Evolutionary conservation across 1,139 yeast species (phyloP).

Genomic region (Candida tetrigidarum): DNA sequence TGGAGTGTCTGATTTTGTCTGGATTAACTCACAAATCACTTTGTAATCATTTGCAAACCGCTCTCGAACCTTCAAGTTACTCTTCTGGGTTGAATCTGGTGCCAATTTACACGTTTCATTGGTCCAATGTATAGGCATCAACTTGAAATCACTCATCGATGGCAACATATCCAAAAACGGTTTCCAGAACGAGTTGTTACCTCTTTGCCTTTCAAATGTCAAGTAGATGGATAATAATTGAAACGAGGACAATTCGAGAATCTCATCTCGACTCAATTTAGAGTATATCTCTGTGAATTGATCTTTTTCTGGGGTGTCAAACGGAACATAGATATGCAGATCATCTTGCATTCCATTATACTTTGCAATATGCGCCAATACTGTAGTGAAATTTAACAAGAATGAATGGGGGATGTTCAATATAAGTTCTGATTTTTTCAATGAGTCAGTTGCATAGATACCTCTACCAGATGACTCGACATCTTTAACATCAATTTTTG

Average conservation of each 20-base stretch:
- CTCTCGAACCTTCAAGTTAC: slow-evolving; percentile 36
- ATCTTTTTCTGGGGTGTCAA: slow-evolving; percentile 16
- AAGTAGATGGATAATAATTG: slow-evolving; percentile 54
- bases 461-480: slow-evolving; percentile 62
- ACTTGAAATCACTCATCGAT: slow-evolving; percentile 44
- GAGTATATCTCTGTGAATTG: slow-evolving; percentile 37
- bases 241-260: slow-evolving; percentile 44
- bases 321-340: slow-evolving; percentile 25
- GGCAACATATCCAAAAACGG: slow-evolving; percentile 70
- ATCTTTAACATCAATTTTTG: slow-evolving; percentile 32
- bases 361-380: slow-evolving; percentile 41
- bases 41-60: slow-evolving; percentile 45
- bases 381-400: slow-evolving; percentile 64
- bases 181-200: slow-evolving; percentile 56
- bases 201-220: slow-evolving; percentile 47
- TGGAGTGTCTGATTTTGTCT: slow-evolving; percentile 16
- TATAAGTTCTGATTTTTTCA: slow-evolving; percentile 47
- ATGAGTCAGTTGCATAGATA: slow-evolving; percentile 42
- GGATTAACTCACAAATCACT: slow-evolving; percentile 28
- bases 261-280: slow-evolving; percentile 28
- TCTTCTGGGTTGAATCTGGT: slow-evolving; percentile 42
- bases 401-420: slow-evolving; percentile 61
- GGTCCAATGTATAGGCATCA: slow-evolving; percentile 59
- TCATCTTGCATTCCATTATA: slow-evolving; percentile 21
- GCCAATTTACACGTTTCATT: slow-evolving; percentile 35